Percentiles rank a stretch among this genome's conserved stretches.
Evolutionary conservation across 352 stramenopile genomes (phyloP).

Genomic region (Pythium biforme): DNA sequence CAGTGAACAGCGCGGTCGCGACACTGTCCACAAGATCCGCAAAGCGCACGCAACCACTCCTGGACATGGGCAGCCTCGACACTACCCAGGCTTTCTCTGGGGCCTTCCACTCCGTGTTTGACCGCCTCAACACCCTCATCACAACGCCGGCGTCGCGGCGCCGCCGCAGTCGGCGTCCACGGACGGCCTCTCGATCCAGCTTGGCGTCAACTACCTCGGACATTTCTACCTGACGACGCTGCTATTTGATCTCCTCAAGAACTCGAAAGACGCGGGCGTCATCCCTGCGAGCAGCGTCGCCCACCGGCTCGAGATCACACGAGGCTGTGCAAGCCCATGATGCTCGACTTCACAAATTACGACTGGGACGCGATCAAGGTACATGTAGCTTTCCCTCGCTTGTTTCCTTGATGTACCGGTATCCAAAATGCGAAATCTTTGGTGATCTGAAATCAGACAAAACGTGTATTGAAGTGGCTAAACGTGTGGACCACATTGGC

Average conservation of each 20-base stretch:
- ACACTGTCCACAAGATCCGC: slow-evolving; percentile 5
- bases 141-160: slow-evolving; percentile 55
- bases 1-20: neutral
- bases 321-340: neutral
- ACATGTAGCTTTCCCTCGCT: slow-evolving; percentile 47
- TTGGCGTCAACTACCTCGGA: slow-evolving; percentile 56
- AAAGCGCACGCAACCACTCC: slow-evolving; percentile 23
- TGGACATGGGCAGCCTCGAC: slow-evolving; percentile 44
- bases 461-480: too few relatives aligned
- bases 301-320: slow-evolving; percentile 27
- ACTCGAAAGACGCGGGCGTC: slow-evolving; percentile 16
- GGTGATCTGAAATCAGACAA: too few relatives aligned
- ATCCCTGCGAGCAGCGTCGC: slow-evolving; percentile 35
- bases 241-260: slow-evolving; percentile 47
- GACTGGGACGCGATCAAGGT: slow-evolving; percentile 29
- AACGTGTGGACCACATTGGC: too few relatives aligned
- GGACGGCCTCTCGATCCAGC: slow-evolving; percentile 53
- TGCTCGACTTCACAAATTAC: slow-evolving; percentile 8
- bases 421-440: too few relatives aligned
- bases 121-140: slow-evolving; percentile 48
- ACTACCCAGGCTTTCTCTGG: slow-evolving; percentile 36
- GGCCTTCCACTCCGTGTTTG: slow-evolving; percentile 34
- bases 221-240: slow-evolving; percentile 57
- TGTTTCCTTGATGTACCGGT: too few relatives aligned
- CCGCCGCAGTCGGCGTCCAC: slow-evolving; percentile 32